phyloP scores from a whole-genome alignment of 495 filamentous ascomycete genomes.

The Chaetomium tenue region DNA sequence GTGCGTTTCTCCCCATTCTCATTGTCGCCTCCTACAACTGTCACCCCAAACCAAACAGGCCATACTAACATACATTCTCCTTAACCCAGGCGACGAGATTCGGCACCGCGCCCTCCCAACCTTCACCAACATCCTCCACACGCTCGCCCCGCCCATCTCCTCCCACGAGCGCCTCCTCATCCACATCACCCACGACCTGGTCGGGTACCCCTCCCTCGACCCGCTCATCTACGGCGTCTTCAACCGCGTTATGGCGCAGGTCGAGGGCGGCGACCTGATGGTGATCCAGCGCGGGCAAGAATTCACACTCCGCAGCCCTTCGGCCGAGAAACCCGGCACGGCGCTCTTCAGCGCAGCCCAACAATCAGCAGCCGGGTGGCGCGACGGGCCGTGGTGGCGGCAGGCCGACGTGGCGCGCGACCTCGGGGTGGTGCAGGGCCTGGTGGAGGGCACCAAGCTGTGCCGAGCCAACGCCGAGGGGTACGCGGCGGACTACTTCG shows the following conservation, averaged over 20 bases:
- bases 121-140: constrained; percentile 91
- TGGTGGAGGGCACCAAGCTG: constrained; percentile 85
- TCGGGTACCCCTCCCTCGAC: constrained; percentile 91
- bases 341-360: constrained; percentile 56
- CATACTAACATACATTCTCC: constrained; percentile 23
- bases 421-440: constrained; percentile 74
- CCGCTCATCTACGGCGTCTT: constrained; percentile 91
- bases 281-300: constrained; percentile 92
- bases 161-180: constrained; percentile 97
- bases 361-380: constrained; percentile 63
- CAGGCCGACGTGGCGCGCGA: constrained; percentile 66
- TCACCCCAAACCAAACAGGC: background rate
- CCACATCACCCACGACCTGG: constrained; percentile 93
- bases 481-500: constrained; percentile 80
- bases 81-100: constrained; percentile 81
- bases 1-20: constrained; percentile 46
- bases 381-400: constrained; percentile 95
- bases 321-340: constrained; percentile 44
- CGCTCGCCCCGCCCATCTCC: constrained; percentile 92
- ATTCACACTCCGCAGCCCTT: constrained; percentile 65
- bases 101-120: constrained; percentile 86
- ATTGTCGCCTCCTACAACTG: background rate
- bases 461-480: constrained; percentile 82
- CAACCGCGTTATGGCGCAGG: constrained; percentile 95
- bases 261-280: constrained; percentile 95